A percentile compares a stretch with the other conserved stretches of the same genome.
These are phyloP conservation scores for Neotropicomus parvogracilis DNA, from an alignment of 1,284 basidiomycete species.

Conservation along the genomic window DNA sequence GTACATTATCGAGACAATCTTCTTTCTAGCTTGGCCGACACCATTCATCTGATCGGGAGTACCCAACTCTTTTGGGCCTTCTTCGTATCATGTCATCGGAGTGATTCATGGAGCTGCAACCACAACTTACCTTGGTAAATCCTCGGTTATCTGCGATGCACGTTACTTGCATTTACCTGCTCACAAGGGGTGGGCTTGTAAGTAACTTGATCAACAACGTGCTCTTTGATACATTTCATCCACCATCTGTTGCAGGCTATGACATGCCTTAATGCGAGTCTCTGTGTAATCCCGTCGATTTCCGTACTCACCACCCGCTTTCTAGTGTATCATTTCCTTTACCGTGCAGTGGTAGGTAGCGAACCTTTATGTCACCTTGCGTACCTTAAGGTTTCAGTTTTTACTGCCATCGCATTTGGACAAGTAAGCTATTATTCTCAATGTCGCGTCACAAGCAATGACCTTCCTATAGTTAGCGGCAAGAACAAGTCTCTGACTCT, in stretches of 20 bases:
- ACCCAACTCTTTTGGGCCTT: conserved; percentile 11
- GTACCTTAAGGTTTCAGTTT: conserved; percentile 8
- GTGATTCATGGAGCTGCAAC: conserved; percentile 1
- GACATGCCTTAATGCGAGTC: conserved; percentile 3
- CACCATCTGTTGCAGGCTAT: not conserved
- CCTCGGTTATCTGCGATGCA: not conserved
- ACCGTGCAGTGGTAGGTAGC: conserved; percentile 12
- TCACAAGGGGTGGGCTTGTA: conserved; percentile 12
- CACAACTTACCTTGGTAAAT: conserved; percentile 11
- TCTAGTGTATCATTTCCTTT: not conserved
- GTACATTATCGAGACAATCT: not conserved
- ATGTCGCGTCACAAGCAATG: not conserved
- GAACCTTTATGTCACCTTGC: not conserved
- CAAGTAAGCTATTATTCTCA: conserved; percentile 6
- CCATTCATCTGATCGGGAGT: conserved; percentile 5
- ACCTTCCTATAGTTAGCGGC: conserved; percentile 12
- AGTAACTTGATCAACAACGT: not conserved
- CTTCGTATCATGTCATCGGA: conserved; percentile 7
- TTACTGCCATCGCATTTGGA: conserved; percentile 18
- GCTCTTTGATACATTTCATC: not conserved
- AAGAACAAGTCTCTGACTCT: conserved; percentile 11
- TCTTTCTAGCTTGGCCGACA: conserved; percentile 6
- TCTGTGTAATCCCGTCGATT: not conserved
- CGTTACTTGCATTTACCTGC: not conserved
- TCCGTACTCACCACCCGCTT: not conserved